Percentiles rank a stretch among this genome's conserved stretches.
Evolutionary conservation across 441 rosid genomes (phyloP).

Genomic region (Erodium moschatum): DNA sequence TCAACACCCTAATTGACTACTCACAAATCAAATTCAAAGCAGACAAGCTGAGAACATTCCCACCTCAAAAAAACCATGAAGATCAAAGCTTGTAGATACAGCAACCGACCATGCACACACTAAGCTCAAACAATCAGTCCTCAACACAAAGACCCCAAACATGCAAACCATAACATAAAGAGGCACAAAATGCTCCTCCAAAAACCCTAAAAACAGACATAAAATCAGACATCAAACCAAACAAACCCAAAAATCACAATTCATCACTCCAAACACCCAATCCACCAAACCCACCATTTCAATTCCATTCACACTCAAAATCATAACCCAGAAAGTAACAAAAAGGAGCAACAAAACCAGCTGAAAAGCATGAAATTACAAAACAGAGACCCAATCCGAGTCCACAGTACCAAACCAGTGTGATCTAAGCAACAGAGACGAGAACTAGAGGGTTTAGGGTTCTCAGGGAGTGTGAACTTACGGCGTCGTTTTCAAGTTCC

Average conservation of each 20-base stretch:
- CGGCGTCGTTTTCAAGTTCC: neutral
- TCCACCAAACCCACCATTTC: slow-evolving; percentile 3
- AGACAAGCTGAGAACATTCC: neutral
- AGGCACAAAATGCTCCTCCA: neutral
- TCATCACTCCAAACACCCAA: neutral
- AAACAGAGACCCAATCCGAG: neutral
- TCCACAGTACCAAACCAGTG: neutral
- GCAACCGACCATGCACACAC: too few relatives aligned
- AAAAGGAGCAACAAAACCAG: neutral
- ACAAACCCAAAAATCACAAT: neutral
- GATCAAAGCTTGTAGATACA: neutral
- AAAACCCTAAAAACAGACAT: neutral
- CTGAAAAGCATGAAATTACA: neutral
- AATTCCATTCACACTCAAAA: neutral
- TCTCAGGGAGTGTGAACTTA: neutral
- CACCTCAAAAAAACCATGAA: neutral
- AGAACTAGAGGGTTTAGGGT: neutral
- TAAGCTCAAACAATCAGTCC: too few relatives aligned
- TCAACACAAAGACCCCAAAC: too few relatives aligned
- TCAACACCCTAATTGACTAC: too few relatives aligned
- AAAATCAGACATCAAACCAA: neutral
- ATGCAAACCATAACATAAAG: neutral
- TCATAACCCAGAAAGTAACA: neutral
- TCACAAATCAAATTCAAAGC: neutral
- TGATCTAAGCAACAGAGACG: neutral